phyloP scores from a whole-genome alignment of 2,329 filamentous ascomycete species.

The Sporothrix curviconia region DNA sequence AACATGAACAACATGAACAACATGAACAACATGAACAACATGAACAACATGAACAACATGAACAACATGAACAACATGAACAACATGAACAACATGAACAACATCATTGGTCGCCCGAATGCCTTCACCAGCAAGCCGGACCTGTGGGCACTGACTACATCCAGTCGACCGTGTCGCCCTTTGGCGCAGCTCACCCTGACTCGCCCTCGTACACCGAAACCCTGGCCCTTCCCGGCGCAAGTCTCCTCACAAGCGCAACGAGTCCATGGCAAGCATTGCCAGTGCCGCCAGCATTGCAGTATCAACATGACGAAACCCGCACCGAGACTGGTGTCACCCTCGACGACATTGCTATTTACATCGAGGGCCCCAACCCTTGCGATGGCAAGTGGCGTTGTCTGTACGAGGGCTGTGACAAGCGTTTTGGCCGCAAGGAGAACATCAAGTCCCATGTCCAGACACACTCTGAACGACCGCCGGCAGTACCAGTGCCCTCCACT shows the following conservation, averaged over 20 bases:
- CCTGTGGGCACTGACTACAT: constrained; percentile 27
- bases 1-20: constrained; percentile 56
- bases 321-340: constrained; percentile 78
- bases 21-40: constrained; percentile 35
- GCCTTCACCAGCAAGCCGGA: constrained; percentile 40
- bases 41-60: constrained; percentile 40
- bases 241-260: constrained; percentile 47
- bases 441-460: constrained; percentile 98
- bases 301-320: constrained; percentile 61
- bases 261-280: constrained; percentile 52
- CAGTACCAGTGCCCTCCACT: constrained; percentile 92
- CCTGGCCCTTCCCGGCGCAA: constrained; percentile 25
- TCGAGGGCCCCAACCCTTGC: constrained; percentile 62
- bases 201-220: constrained; percentile 18
- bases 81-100: constrained; percentile 25
- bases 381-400: constrained; percentile 75
- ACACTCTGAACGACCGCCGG: constrained; percentile 88
- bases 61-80: constrained; percentile 46
- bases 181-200: not conserved
- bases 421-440: constrained; percentile 96
- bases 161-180: constrained; percentile 18
- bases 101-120: constrained; percentile 25
- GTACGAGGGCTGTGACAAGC: constrained; percentile 72
- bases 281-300: constrained; percentile 49
- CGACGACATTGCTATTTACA: constrained; percentile 74